Percentiles rank a stretch among this genome's conserved stretches.
These are phyloP conservation scores for Cydonia oblonga DNA, from an alignment of 331 rosid species.

Conservation along the genomic window DNA sequence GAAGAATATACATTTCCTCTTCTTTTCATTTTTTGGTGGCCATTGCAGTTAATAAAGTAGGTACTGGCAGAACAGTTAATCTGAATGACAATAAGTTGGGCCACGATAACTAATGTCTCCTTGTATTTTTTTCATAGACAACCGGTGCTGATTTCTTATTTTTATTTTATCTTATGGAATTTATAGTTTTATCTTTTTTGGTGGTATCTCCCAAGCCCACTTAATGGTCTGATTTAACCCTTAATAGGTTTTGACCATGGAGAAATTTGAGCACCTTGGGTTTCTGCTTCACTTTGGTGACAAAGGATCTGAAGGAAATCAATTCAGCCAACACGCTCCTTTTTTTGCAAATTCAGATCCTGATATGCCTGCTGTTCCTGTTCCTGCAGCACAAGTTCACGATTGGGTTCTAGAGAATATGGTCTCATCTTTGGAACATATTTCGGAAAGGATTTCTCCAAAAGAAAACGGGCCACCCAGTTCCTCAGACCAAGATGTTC, in stretches of 20 bases:
- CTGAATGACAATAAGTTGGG: not conserved
- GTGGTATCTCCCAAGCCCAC: slow-evolving; percentile 2
- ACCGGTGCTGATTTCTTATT: not conserved
- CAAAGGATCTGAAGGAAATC: slow-evolving; percentile 62
- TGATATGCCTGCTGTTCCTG: slow-evolving; percentile 97
- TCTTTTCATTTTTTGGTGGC: not conserved
- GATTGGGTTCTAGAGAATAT: slow-evolving; percentile 80
- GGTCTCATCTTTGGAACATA: slow-evolving; percentile 66
- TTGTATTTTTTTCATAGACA: not conserved
- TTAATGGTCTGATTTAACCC: slow-evolving; percentile 13
- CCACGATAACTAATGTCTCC: not conserved
- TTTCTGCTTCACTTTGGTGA: slow-evolving; percentile 84
- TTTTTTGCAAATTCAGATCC: slow-evolving; percentile 98
- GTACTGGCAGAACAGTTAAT: not conserved
- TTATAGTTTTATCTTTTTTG: not conserved
- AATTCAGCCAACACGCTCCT: slow-evolving; percentile 76
- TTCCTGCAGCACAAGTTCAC: slow-evolving; percentile 76
- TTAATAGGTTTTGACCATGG: slow-evolving; percentile 79
- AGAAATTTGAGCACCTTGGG: slow-evolving; percentile 87
- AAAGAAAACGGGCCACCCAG: slow-evolving; percentile 82
- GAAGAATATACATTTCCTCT: not conserved
- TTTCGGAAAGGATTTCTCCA: slow-evolving; percentile 68
- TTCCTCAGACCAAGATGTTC: slow-evolving; percentile 82
- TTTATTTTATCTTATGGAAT: not conserved
- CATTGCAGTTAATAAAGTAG: not conserved